Base-by-base conservation (phyloP, 352 stramenopile genomes). In the Pythium vanterpoolii region DNA sequence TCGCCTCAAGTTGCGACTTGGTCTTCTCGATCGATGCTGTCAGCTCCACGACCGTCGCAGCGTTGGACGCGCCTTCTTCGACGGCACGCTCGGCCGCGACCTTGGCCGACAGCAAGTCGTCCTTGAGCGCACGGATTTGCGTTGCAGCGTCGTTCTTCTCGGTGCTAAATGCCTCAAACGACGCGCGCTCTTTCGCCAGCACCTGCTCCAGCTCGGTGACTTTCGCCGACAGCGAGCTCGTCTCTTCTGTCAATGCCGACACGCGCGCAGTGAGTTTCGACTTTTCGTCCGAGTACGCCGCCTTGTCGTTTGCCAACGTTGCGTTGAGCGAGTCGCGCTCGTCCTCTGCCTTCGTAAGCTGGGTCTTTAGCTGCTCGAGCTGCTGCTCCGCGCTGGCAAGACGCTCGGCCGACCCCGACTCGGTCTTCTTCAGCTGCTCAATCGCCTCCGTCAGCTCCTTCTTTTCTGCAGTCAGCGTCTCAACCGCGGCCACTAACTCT, bases 101-200 rank as follows among this genome's bases (percentile, higher is more conserved):
- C 55, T 81, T 77, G 8, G 81, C 50, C 0, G 66, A 42, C 6
- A 79, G 44, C n/a, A 88, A 58, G 34, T 87, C 65, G 27, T 86
- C 74, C 69, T 89, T 83, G 28, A 89, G 71, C 21, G 64, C 54
- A 4, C 54, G 64, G 24, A 89, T 33, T 24, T 76, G 62, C 28
- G 62, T 58, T 2, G 34, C 40, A 8, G 65, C n/a, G 13, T 76
- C 67, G 13, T 81, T 63, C 56, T 83, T 88, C 14, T 86, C 81
- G 0, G 46, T 54, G 24, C 54, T 48, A 26, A 64, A 65, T 27
- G 33, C 60, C 60, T 52, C 48, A 68, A 65, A 14, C 36, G 50
- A 40, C 7, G 57, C 21, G 38, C 77, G 69, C 1, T 72, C 74
- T 26, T 78, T 64, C 34, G 70, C 55, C 4, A 84, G 31, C 7